Conservation (phyloP, 2,329 filamentous ascomycete genomes). For the Penicillium sp. region DNA sequence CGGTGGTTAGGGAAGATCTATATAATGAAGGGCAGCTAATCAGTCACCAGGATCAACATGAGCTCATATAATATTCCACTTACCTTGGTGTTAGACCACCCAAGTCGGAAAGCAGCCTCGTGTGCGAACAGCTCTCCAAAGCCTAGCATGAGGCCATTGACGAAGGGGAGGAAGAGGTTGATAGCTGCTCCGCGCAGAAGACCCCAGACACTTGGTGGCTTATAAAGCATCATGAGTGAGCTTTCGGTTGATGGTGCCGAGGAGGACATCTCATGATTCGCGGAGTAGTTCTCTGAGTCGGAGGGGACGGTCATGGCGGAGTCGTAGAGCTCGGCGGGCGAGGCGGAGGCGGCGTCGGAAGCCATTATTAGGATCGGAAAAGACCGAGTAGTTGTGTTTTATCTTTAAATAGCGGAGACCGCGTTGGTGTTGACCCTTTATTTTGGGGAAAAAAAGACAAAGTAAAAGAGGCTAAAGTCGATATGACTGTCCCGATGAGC, state of each 20-base stretch:
- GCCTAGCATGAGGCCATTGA: conserved; percentile 97
- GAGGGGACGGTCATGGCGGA: conserved; percentile 46
- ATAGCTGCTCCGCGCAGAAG: conserved; percentile 85
- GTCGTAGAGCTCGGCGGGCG: conserved; percentile 41
- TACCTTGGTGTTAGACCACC: conserved; percentile 94
- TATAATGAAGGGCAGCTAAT: not conserved
- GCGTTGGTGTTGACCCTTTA: not conserved
- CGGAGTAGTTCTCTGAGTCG: conserved; percentile 49
- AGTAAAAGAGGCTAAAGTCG: not conserved
- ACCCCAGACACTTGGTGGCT: conserved; percentile 82
- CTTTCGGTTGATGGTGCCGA: conserved; percentile 36
- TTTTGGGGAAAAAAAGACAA: not conserved
- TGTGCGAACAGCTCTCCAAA: conserved; percentile 97
- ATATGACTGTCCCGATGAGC: conserved; percentile 1
- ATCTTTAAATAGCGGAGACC: not conserved
- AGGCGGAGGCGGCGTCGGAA: conserved; percentile 29
- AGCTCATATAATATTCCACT: conserved; percentile 20
- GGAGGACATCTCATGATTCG: conserved; percentile 38
- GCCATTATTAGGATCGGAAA: conserved; percentile 23
- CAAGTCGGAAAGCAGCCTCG: conserved; percentile 86
- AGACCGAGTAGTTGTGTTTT: not conserved
- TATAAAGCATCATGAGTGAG: conserved; percentile 63
- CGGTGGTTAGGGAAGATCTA: conserved; percentile 62
- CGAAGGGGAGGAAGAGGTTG: conserved; percentile 90
- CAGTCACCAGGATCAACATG: not conserved